phyloP scores from a whole-genome alignment of 768 basidiomycete species.

The Termitomyces sp. region DNA sequence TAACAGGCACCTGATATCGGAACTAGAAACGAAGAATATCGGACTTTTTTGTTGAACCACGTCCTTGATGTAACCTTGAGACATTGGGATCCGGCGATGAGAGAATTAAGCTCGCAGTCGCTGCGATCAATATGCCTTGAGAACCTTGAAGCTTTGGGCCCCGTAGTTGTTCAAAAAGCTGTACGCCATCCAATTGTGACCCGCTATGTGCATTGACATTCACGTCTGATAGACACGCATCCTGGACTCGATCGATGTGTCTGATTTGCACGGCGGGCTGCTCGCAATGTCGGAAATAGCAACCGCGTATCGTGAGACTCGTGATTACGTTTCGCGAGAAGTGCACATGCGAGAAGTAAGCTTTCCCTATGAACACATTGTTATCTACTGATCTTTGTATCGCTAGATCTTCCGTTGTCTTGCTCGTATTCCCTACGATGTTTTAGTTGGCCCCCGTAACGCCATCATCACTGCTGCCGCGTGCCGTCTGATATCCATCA shows the following conservation, averaged over 20 bases:
- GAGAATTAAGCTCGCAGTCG: constrained; percentile 72
- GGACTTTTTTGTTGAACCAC: constrained; percentile 62
- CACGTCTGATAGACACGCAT: constrained; percentile 39
- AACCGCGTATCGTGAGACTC: constrained; percentile 38
- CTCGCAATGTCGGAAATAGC: constrained; percentile 71
- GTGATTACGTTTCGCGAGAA: constrained; percentile 26
- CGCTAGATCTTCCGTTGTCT: constrained; percentile 64
- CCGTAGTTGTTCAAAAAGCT: constrained; percentile 39
- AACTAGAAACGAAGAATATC: constrained; percentile 73
- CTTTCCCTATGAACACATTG: background rate
- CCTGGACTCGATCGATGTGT: constrained; percentile 56
- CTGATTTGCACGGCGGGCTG: constrained; percentile 80
- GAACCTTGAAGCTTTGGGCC: constrained; percentile 50
- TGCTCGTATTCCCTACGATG: constrained; percentile 46
- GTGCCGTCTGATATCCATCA: constrained; percentile 63
- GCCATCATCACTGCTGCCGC: constrained; percentile 67
- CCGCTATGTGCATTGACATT: background rate
- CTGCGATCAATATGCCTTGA: constrained; percentile 61
- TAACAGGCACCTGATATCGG: background rate
- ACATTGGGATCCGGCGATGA: constrained; percentile 87
- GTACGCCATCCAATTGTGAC: constrained; percentile 27
- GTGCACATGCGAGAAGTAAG: constrained; percentile 42
- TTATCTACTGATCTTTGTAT: background rate
- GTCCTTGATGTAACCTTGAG: constrained; percentile 67
- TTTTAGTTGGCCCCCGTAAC: constrained; percentile 60